Percentiles rank a stretch among this genome's conserved stretches.
Conservation (phyloP, 2,329 filamentous ascomycete genomes). For the Penicillium frequentans region DNA sequence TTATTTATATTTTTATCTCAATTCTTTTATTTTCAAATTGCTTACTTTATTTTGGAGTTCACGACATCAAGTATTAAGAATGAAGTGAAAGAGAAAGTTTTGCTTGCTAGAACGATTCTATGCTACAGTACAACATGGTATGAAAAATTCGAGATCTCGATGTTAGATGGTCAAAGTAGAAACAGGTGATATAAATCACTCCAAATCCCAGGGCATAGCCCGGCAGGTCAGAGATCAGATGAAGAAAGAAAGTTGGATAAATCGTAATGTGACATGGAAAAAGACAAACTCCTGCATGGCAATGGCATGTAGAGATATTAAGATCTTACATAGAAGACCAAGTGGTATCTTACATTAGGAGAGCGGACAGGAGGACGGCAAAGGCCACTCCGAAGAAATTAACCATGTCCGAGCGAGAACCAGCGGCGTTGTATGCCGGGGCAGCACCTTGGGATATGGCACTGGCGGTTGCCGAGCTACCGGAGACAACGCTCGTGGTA, state of each 20-base stretch:
- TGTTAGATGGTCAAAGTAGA: not conserved
- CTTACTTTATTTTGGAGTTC: not conserved
- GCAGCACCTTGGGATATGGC: slow-evolving; percentile 9
- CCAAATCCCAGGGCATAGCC: not conserved
- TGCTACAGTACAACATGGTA: not conserved
- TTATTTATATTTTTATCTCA: no score
- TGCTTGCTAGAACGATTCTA: not conserved
- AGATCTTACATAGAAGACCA: not conserved
- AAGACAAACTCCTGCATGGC: not conserved
- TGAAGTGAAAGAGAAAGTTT: not conserved
- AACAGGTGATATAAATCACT: slow-evolving; percentile 1
- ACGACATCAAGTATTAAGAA: not conserved
- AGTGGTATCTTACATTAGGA: not conserved
- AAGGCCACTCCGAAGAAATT: slow-evolving; percentile 12
- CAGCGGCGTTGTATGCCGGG: slow-evolving; percentile 15
- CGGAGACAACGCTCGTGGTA: not conserved
- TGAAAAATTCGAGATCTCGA: not conserved
- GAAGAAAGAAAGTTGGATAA: not conserved
- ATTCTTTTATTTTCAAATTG: not conserved
- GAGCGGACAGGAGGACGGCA: slow-evolving; percentile 9
- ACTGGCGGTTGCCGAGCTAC: not conserved
- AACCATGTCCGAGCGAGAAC: slow-evolving; percentile 7
- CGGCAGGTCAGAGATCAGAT: not conserved
- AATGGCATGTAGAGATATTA: not conserved
- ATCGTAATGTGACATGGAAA: slow-evolving; percentile 2